Evolutionary conservation across 2,329 filamentous ascomycete genomes (phyloP).

Genomic region (Bisporella sp.): DNA sequence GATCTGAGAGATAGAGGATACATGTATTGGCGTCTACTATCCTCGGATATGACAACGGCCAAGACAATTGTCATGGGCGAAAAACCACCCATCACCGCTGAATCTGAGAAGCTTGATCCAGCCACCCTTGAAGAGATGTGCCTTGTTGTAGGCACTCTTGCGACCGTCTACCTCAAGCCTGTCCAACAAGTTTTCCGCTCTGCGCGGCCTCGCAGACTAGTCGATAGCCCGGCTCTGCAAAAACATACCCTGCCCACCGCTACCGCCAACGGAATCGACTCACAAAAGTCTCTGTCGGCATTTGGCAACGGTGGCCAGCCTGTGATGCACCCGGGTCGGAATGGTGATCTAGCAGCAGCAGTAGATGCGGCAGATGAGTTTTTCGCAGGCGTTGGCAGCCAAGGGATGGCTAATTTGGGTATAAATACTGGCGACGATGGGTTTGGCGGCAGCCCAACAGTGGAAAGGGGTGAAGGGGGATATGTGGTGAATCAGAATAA

Average conservation of each 20-base stretch:
- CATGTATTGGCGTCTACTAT: constrained; percentile 98
- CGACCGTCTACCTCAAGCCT: constrained; percentile 95
- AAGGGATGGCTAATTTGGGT: constrained; percentile 67
- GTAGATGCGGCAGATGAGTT: constrained; percentile 84
- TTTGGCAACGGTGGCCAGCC: constrained; percentile 40
- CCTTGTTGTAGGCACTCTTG: constrained; percentile 88
- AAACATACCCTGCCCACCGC: constrained; percentile 53
- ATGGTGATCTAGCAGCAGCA: constrained; percentile 56
- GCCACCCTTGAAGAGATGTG: constrained; percentile 94
- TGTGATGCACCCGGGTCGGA: constrained; percentile 10
- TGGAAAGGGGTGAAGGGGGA: constrained; percentile 43
- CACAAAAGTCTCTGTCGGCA: constrained; percentile 53
- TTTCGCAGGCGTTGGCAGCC: constrained; percentile 70
- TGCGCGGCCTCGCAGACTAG: constrained; percentile 71
- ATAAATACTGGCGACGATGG: constrained; percentile 54
- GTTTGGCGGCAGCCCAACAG: constrained; percentile 46
- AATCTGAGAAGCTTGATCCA: constrained; percentile 89
- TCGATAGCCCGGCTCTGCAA: constrained; percentile 82
- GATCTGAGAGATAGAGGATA: constrained; percentile 93
- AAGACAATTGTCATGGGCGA: constrained; percentile 93
- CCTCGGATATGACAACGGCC: constrained; percentile 81
- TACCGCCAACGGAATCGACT: constrained; percentile 41
- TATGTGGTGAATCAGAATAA: constrained; percentile 79
- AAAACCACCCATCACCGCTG: constrained; percentile 92
- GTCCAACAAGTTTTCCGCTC: constrained; percentile 95